Conservation (phyloP, 768 basidiomycete genomes). For the Pleurotus ostreatus region DNA sequence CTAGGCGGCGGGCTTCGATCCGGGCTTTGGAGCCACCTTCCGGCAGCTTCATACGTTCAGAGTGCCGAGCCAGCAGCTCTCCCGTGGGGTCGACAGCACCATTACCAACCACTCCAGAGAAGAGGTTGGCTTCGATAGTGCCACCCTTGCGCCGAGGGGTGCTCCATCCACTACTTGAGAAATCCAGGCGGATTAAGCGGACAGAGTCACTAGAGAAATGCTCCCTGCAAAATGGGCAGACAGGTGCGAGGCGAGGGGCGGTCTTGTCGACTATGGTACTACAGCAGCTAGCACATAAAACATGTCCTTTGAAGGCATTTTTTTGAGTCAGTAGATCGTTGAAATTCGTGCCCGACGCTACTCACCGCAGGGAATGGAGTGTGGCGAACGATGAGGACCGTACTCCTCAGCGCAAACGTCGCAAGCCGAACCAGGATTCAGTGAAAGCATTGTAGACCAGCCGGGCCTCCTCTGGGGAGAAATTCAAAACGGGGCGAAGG, state of each 20-base stretch:
- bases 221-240: conserved; percentile 85
- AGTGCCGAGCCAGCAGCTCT: conserved; percentile 40
- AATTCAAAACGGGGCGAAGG: conserved; percentile 41
- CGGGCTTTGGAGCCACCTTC: conserved; percentile 40
- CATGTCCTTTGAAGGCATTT: conserved; percentile 53
- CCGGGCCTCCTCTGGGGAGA: conserved; percentile 38
- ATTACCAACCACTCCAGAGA: conserved; percentile 10
- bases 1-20: conserved; percentile 61
- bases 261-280: conserved; percentile 81
- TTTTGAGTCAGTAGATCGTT: neutral
- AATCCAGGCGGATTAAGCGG: conserved; percentile 80
- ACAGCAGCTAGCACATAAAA: conserved; percentile 75
- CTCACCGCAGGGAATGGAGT: conserved; percentile 80
- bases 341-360: conserved; percentile 8
- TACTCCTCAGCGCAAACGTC: conserved; percentile 90
- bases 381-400: conserved; percentile 67
- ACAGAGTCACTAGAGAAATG: conserved; percentile 60
- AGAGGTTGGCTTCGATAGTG: conserved; percentile 44
- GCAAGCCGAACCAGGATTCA: conserved; percentile 78
- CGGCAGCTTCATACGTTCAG: conserved; percentile 44
- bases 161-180: conserved; percentile 62
- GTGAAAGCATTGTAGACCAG: conserved; percentile 67
- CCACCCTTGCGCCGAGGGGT: conserved; percentile 55
- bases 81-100: conserved; percentile 26
- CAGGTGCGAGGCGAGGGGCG: conserved; percentile 60